Evolutionary conservation across 2,329 filamentous ascomycete genomes (phyloP).

Genomic region (Trichoderma sp.): DNA sequence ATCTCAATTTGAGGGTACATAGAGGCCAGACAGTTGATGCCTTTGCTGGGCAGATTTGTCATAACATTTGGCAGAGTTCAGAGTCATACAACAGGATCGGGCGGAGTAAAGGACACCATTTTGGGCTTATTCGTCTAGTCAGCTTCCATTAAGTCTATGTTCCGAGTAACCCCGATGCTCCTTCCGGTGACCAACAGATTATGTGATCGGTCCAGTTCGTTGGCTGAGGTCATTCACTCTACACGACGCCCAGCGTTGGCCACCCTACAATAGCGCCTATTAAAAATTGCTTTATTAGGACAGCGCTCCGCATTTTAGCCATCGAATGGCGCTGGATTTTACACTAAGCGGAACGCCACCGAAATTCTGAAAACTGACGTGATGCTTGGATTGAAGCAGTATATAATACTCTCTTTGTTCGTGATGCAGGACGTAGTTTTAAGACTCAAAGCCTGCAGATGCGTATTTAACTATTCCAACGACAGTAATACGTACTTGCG

Average conservation of each 20-base stretch:
- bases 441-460: background rate
- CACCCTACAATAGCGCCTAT: background rate
- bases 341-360: background rate
- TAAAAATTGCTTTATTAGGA: background rate
- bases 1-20: too few species aligned
- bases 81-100: too few species aligned
- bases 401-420: background rate
- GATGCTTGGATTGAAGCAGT: background rate
- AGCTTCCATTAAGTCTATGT: background rate
- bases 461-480: background rate
- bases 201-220: background rate
- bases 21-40: too few species aligned
- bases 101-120: too few species aligned
- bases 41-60: too few species aligned
- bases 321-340: background rate
- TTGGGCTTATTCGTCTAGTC: too few species aligned
- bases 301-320: background rate
- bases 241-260: background rate
- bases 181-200: background rate
- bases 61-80: too few species aligned
- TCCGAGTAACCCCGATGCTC: background rate
- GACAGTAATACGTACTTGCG: rapidly evolving
- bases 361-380: background rate
- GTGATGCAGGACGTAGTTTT: background rate
- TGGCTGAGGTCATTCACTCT: background rate